Conservation (phyloP, 1,139 yeast species). For the Geotrichum klebahnii region DNA sequence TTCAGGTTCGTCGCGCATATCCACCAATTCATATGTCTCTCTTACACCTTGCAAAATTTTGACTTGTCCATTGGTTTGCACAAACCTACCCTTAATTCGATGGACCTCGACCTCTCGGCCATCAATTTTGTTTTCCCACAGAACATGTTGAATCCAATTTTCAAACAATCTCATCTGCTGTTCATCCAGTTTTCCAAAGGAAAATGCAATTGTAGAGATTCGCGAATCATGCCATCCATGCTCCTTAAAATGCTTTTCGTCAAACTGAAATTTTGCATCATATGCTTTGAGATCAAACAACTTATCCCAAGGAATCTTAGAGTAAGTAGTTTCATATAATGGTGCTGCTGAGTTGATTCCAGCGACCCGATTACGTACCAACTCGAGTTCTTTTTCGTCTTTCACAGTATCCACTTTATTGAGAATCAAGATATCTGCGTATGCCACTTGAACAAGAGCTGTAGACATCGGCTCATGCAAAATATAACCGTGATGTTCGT, state of each 20-base stretch:
- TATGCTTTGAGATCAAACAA: slow-evolving; percentile 80
- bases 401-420: slow-evolving; percentile 66
- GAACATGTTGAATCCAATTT: slow-evolving; percentile 54
- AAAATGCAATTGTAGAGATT: slow-evolving; percentile 58
- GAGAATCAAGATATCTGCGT: slow-evolving; percentile 76
- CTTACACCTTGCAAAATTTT: slow-evolving; percentile 87
- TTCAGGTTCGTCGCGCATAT: slow-evolving; percentile 46
- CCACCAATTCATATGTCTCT: slow-evolving; percentile 79
- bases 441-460: slow-evolving; percentile 83
- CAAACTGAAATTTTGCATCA: slow-evolving; percentile 40
- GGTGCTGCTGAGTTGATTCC: slow-evolving; percentile 69
- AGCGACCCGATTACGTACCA: slow-evolving; percentile 42
- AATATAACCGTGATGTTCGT: slow-evolving; percentile 49
- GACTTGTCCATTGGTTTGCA: slow-evolving; percentile 43
- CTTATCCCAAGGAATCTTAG: slow-evolving; percentile 59
- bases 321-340: slow-evolving; percentile 62
- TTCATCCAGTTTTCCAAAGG: slow-evolving; percentile 47
- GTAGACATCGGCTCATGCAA: slow-evolving; percentile 60
- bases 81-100: slow-evolving; percentile 72
- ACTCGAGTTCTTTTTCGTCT: slow-evolving; percentile 29
- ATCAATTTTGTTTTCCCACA: slow-evolving; percentile 59
- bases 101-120: slow-evolving; percentile 58
- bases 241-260: slow-evolving; percentile 14
- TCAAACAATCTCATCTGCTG: slow-evolving; percentile 48
- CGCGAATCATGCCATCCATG: slow-evolving; percentile 37